Evolutionary conservation across 164 flowering plant species (phyloP).

Genomic region (Litsea cubeba): DNA sequence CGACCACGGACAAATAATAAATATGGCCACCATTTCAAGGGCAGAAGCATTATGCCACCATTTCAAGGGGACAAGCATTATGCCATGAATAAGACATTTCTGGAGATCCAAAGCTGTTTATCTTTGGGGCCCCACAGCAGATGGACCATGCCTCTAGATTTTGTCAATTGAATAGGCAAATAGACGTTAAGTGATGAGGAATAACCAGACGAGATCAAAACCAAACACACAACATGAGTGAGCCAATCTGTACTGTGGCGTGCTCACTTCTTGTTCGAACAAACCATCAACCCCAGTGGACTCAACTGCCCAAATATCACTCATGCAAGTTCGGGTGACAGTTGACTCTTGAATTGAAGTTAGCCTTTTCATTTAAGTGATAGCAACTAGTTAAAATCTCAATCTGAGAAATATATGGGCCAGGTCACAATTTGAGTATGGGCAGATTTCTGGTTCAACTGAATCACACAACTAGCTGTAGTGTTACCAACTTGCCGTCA

Average conservation of each 20-base stretch:
- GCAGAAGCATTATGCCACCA: too few species aligned
- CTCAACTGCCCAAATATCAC: neutral
- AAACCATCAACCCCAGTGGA: neutral
- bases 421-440: too few species aligned
- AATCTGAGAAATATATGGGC: too few species aligned
- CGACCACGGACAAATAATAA: neutral
- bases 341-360: neutral
- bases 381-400: too few species aligned
- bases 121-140: neutral
- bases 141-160: neutral
- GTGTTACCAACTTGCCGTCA: too few species aligned
- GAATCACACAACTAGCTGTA: too few species aligned
- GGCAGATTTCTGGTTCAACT: too few species aligned
- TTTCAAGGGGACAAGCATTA: neutral
- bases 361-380: neutral
- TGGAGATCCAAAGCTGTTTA: neutral
- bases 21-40: neutral
- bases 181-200: too few species aligned
- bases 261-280: neutral
- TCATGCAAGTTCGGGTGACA: neutral
- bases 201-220: neutral
- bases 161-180: too few species aligned
- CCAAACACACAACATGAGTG: neutral
- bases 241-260: neutral
- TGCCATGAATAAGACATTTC: neutral